These are phyloP conservation scores for Chalaropsis thielavioides DNA, from an alignment of 2,329 filamentous ascomycete genomes.

Conservation along the genomic window DNA sequence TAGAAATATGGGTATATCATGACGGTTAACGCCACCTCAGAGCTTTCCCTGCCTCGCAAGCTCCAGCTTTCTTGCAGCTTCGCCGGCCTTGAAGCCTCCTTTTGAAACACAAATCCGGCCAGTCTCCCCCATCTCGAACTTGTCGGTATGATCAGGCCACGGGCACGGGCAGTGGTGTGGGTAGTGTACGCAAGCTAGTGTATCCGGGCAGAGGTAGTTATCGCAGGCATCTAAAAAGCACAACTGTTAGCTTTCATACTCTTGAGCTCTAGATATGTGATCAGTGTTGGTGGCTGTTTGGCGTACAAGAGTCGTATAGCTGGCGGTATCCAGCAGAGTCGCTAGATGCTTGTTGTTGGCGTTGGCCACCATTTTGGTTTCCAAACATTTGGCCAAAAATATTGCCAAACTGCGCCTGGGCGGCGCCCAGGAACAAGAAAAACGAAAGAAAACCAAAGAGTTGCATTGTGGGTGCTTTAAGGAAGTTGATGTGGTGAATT, in stretches of 20 bases:
- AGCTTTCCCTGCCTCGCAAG: conserved; percentile 65
- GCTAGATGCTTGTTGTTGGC: conserved; percentile 66
- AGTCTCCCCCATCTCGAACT: conserved; percentile 59
- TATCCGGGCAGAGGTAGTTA: conserved; percentile 89
- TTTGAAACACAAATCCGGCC: conserved; percentile 60
- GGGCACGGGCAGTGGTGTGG: conserved; percentile 94
- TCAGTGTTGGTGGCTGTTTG: neutral
- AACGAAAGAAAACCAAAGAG: conserved; percentile 9
- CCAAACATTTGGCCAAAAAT: conserved; percentile 99
- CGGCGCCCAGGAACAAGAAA: conserved; percentile 18
- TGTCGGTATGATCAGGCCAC: conserved; percentile 62
- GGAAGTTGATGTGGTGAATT: neutral
- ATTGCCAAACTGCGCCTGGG: conserved; percentile 62
- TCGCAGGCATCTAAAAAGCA: conserved; percentile 56
- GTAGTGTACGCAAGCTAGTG: conserved; percentile 87
- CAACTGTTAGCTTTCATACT: neutral
- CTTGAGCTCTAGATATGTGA: neutral
- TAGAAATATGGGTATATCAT: neutral
- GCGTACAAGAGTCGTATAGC: conserved; percentile 51
- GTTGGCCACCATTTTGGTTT: conserved; percentile 32
- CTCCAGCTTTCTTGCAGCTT: conserved; percentile 62
- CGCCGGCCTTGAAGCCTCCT: conserved; percentile 57
- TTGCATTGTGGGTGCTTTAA: neutral
- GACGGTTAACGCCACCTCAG: conserved; percentile 25
- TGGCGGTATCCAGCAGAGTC: conserved; percentile 69